Percentiles rank a stretch among this genome's conserved stretches.
phyloP scores from a whole-genome alignment of 495 filamentous ascomycete species.

The Glonium stellatum region DNA sequence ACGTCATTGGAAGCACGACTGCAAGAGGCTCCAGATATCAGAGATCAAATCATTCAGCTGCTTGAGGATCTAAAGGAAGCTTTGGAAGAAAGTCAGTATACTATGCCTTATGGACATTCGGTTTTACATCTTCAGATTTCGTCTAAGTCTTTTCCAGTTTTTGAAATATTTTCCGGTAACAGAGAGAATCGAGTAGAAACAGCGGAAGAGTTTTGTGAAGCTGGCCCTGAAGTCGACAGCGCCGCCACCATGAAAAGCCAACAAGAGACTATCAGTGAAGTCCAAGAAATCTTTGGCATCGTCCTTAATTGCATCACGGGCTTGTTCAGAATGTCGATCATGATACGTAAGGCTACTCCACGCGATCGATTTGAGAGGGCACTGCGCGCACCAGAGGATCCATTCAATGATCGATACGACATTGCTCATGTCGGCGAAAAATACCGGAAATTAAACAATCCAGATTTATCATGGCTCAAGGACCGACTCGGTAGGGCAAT shows the following conservation, averaged over 20 bases:
- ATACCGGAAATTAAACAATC: slow-evolving; percentile 14
- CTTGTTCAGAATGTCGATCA: slow-evolving; percentile 22
- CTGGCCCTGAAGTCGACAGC: no score
- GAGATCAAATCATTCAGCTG: slow-evolving; percentile 15
- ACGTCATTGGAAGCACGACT: slow-evolving; percentile 16
- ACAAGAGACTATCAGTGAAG: no score
- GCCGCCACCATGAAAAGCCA: no score
- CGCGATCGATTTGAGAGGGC: slow-evolving; percentile 20
- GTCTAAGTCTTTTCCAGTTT: no score
- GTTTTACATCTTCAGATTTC: no score
- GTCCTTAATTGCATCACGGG: slow-evolving; percentile 22
- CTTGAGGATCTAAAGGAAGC: slow-evolving; percentile 26
- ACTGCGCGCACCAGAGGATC: slow-evolving; percentile 11
- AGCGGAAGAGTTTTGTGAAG: no score
- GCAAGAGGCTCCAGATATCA: slow-evolving; percentile 9
- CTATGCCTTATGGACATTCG: no score
- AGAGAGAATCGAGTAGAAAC: no score
- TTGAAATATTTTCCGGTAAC: slow-evolving; percentile 21
- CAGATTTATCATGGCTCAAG: slow-evolving; percentile 13
- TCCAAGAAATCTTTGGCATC: no score
- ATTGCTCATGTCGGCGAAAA: slow-evolving; percentile 28
- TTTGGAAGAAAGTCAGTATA: slow-evolving; percentile 19
- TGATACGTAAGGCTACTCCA: slow-evolving; percentile 19
- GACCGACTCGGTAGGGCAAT: slow-evolving; percentile 30
- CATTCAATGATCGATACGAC: slow-evolving; percentile 24